phyloP scores from a whole-genome alignment of 78 protist genomes.

The Tieghemostelium lacteum region DNA sequence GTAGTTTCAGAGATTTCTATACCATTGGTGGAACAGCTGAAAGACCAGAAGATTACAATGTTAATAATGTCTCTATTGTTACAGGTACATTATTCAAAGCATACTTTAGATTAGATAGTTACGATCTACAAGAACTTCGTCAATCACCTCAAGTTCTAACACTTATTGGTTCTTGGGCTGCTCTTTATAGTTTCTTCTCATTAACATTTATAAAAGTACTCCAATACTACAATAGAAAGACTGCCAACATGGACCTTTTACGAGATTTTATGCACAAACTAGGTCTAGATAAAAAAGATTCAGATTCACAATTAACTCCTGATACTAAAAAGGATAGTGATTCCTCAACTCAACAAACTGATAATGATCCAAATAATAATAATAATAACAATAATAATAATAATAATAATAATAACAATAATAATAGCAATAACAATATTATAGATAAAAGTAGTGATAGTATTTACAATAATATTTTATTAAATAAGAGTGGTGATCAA shows the following conservation, averaged over 20 bases:
- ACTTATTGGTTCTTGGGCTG: slow-evolving; percentile 48
- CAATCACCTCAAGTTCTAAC: slow-evolving; percentile 25
- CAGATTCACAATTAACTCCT: background rate
- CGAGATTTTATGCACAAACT: background rate
- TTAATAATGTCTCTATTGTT: background rate
- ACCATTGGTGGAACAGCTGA: background rate
- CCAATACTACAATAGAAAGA: slow-evolving; percentile 25
- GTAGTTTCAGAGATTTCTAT: slow-evolving; percentile 6
- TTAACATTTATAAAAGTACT: slow-evolving; percentile 7
- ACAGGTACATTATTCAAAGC: slow-evolving; percentile 14
- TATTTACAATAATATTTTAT: no score
- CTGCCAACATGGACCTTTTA: background rate
- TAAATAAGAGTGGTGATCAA: no score
- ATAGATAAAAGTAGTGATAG: background rate
- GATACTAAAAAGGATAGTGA: background rate
- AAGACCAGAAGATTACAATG: background rate
- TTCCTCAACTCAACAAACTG: background rate
- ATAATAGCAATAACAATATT: background rate
- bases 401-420: background rate
- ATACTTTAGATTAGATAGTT: slow-evolving; percentile 39
- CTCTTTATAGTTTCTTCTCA: slow-evolving; percentile 32
- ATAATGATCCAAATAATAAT: background rate
- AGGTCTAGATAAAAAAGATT: background rate
- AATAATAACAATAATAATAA: background rate
- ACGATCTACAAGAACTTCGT: slow-evolving; percentile 29